Base-by-base conservation (phyloP, 768 basidiomycete species). In the Boletus sp. region DNA sequence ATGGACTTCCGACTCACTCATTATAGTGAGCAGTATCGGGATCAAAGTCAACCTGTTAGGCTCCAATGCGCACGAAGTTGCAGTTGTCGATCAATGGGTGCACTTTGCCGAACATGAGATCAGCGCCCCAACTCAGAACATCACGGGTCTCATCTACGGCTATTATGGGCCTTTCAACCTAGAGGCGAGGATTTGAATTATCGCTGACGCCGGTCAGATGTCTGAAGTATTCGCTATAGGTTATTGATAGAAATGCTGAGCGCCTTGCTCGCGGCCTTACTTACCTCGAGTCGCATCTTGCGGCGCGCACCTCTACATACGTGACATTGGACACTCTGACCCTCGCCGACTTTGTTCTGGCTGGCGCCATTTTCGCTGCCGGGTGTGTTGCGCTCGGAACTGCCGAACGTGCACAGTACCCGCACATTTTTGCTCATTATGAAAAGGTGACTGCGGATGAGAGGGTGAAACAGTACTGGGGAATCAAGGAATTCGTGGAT, bases 271-370 rank as follows among this genome's bases (percentile, higher is more conserved):
- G 54, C 9, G 46, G 24, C 0, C 56, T 65, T 12, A 14, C 29
- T 17, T 46, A 58, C 37, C 63, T 70, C 40, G 68, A 68, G 30
- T 50, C 58, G 0, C 41, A 58, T 6, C 57, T 68, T 20, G 52
- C 54, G 11, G n/a, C 32, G 2, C 35, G 42, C 17, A 11, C 59
- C 1, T 61, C 58, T n/a, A 53, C 53, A 8, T 61, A 61, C 24
- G 51, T 68, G 14, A 59, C 58, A 0, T 18, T 47, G 41, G 63
- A 59, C 41, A 53, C 44, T 2, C 28, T 61, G 14, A 65, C 60
- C 1, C 35, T 68, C 7, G 66, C 66, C 0, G 66, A 68, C 29
- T 48, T 68, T 28, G 20, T 68, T 29, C 14, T 68, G 9, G 59
- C 48, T 20, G 40, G 64, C n/a, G 36, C 44, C 6, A 53, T 56